Conservation (phyloP, 2,329 filamentous ascomycete genomes). For the Teratosphaeria epicoccoides region DNA sequence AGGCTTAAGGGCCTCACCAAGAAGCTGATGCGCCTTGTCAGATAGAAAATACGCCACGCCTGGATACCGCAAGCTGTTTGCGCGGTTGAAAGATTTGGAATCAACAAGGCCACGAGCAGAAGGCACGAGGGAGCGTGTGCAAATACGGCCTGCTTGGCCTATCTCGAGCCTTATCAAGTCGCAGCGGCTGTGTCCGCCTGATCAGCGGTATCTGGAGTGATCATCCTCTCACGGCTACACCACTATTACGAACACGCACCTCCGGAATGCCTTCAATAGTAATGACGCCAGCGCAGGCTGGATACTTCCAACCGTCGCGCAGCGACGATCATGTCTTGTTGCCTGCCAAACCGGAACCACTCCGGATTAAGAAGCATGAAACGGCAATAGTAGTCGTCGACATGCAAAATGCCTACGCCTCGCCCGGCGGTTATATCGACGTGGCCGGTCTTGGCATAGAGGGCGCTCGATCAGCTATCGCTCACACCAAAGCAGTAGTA, state of each 20-base stretch:
- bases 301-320: neutral
- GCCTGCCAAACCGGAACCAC: neutral
- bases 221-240: no score
- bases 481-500: constrained; percentile 1
- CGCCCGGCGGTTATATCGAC: neutral
- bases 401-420: constrained; percentile 7
- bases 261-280: neutral
- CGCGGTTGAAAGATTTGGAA: no score
- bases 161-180: neutral
- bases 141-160: neutral
- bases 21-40: no score
- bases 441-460: neutral
- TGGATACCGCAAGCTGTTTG: no score
- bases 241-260: no score
- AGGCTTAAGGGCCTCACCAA: no score
- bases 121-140: neutral
- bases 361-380: neutral
- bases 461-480: neutral
- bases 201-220: no score
- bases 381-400: constrained; percentile 4
- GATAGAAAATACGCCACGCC: no score
- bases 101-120: neutral
- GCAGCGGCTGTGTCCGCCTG: neutral
- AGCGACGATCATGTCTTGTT: neutral
- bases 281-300: neutral